phyloP scores from a whole-genome alignment of 257 asterid genomes.

The Echites panduratus region DNA sequence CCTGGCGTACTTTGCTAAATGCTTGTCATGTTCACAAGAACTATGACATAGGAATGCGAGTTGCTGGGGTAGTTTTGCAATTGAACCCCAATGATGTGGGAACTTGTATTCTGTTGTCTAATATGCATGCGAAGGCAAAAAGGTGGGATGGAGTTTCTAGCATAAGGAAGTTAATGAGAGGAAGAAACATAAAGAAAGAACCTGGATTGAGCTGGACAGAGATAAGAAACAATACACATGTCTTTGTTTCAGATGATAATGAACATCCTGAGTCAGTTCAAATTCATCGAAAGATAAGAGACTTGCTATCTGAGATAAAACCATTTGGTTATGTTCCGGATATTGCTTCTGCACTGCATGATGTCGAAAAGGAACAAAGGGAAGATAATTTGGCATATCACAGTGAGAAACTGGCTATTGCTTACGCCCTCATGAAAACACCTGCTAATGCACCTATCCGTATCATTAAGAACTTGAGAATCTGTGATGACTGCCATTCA shows the following conservation, averaged over 20 bases:
- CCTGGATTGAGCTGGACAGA: constrained; percentile 95
- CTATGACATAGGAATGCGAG: constrained; percentile 53
- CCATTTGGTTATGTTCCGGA: constrained; percentile 61
- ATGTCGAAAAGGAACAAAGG: constrained; percentile 77
- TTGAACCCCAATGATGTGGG: constrained; percentile 71
- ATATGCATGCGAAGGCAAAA: constrained; percentile 68
- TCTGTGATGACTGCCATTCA: constrained; percentile 89
- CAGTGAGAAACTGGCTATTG: constrained; percentile 86
- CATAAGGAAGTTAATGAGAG: constrained; percentile 50
- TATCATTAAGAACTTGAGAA: constrained; percentile 65
- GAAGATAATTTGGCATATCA: constrained; percentile 62
- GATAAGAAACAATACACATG: constrained; percentile 55
- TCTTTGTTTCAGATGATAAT: constrained; percentile 59
- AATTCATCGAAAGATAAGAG: constrained; percentile 50
- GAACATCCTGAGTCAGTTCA: constrained; percentile 45
- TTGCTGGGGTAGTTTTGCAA: constrained; percentile 42
- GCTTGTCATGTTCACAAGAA: constrained; percentile 70
- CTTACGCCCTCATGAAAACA: constrained; percentile 73
- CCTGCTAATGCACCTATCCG: constrained; percentile 60
- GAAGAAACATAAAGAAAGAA: constrained; percentile 70
- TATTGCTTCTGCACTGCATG: constrained; percentile 51
- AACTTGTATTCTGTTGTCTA: constrained; percentile 56
- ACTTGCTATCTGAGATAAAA: constrained; percentile 51
- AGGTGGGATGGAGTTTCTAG: constrained; percentile 73
- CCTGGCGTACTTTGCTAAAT: constrained; percentile 80